Conservation (phyloP, 78 protist genomes). For the Dictyostelium brefeldianum region DNA sequence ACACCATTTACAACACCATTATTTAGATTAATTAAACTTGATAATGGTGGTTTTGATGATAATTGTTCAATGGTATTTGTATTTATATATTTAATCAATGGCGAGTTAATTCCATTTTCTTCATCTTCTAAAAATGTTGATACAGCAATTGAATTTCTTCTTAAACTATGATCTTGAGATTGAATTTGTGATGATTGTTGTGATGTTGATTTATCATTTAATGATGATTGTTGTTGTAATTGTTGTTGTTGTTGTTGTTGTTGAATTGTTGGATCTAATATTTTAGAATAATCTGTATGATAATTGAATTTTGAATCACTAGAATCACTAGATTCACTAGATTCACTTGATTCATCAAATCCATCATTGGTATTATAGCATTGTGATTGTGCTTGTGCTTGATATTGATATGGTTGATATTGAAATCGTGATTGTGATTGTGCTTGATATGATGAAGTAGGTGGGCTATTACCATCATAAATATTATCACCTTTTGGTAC, state of each 20-base stretch:
- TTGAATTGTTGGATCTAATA: neutral
- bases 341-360: too few species aligned
- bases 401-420: neutral
- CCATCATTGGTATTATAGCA: neutral
- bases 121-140: slow-evolving; percentile 12
- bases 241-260: slow-evolving; percentile 9
- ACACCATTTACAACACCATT: neutral
- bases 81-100: too few species aligned
- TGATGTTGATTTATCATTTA: neutral
- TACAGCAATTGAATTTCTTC: slow-evolving; percentile 33
- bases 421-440: slow-evolving; percentile 19
- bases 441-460: slow-evolving; percentile 6
- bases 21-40: neutral
- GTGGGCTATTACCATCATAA: slow-evolving; percentile 4
- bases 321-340: too few species aligned
- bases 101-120: neutral
- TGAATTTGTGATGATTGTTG: neutral
- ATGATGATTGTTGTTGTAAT: neutral
- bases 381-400: neutral
- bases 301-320: too few species aligned
- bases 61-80: neutral
- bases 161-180: neutral
- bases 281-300: neutral
- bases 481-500: neutral
- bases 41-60: neutral